Conservation (phyloP, 2,329 filamentous ascomycete species). For the Calcarisporium arbuscula region DNA sequence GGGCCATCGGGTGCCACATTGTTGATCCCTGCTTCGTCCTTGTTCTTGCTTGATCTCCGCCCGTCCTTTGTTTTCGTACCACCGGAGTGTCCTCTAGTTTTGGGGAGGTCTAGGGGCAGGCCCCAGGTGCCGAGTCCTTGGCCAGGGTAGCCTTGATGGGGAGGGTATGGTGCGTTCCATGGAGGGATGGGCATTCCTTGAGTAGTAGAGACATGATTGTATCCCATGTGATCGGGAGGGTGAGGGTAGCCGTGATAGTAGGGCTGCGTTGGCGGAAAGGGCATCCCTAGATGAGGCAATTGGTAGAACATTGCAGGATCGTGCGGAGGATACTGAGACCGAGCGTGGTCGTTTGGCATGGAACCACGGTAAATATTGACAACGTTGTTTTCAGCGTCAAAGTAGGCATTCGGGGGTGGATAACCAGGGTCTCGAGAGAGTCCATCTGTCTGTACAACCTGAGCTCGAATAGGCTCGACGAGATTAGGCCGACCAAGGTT, state of each 20-base stretch:
- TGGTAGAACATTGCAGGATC: slow-evolving; percentile 22
- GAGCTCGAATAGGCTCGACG: slow-evolving; percentile 40
- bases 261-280: slow-evolving; percentile 36
- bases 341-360: slow-evolving; percentile 41
- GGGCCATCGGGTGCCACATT: slow-evolving; percentile 21
- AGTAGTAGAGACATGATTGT: slow-evolving; percentile 23
- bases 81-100: slow-evolving; percentile 11
- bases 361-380: slow-evolving; percentile 53
- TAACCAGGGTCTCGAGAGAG: slow-evolving; percentile 45
- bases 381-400: slow-evolving; percentile 44
- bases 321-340: slow-evolving; percentile 44
- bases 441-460: slow-evolving; percentile 50
- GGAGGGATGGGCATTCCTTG: slow-evolving; percentile 19
- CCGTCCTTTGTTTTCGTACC: slow-evolving; percentile 6
- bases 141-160: slow-evolving; percentile 7
- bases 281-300: slow-evolving; percentile 34
- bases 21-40: slow-evolving; percentile 18
- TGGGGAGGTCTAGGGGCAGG: neutral
- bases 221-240: slow-evolving; percentile 6
- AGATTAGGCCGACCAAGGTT: slow-evolving; percentile 34
- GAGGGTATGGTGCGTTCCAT: slow-evolving; percentile 16
- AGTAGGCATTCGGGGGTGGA: slow-evolving; percentile 54
- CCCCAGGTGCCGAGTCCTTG: slow-evolving; percentile 1
- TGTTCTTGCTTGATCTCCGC: slow-evolving; percentile 13
- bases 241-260: slow-evolving; percentile 34